Evolutionary conservation across 108 stramenopile species (phyloP), one percentile per base, ranked within the genome.

Genomic region (Nitzschia putrida): DNA sequence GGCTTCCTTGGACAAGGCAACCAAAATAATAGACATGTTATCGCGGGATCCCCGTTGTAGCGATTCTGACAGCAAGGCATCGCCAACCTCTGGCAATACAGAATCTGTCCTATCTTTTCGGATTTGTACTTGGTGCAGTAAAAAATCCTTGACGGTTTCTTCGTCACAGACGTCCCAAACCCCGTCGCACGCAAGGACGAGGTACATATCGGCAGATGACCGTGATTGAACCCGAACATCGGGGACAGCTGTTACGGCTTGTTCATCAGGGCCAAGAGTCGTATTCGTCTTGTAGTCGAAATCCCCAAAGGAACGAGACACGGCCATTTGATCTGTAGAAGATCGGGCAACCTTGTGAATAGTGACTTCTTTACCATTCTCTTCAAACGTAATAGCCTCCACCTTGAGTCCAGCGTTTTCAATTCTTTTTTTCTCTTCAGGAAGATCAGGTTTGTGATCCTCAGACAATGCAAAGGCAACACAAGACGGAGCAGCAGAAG

Each of bases 361-460:
- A 7, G 60, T 61, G 4, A 45, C 44, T 24, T 70, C 58, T 24
- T 57, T 69, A 24, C 80, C 83, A 53, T 80, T 78, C 16, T 82
- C 81, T 34, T 81, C 75, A 41, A 75, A 68, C 37, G 68, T 74
- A 14, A 73, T 42, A 34, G 81, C 68, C 0, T 66, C 53, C 9
- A 95, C 83, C 21, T 65, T 51, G 21, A 95, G 72, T 11, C 94
- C 93, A 6, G 94, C 93, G 8, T 66, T 71, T 79, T 88, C 82
- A 55, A 97, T 94, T 12, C 94, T 81, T 2, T 63, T 83, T 53
- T 79, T 69, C 74, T 97, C 97, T 16, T 45, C 66, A 10, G 86
- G 85, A 4, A 90, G 66, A 64, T 81, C 54, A 26, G 98, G 96
- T 74, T 97, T 97, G 86, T 99, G 98, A 82, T 99, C 98, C n/a